Evolutionary conservation across 2,329 filamentous ascomycete genomes (phyloP).

Genomic region (Coniochaeta sp.): DNA sequence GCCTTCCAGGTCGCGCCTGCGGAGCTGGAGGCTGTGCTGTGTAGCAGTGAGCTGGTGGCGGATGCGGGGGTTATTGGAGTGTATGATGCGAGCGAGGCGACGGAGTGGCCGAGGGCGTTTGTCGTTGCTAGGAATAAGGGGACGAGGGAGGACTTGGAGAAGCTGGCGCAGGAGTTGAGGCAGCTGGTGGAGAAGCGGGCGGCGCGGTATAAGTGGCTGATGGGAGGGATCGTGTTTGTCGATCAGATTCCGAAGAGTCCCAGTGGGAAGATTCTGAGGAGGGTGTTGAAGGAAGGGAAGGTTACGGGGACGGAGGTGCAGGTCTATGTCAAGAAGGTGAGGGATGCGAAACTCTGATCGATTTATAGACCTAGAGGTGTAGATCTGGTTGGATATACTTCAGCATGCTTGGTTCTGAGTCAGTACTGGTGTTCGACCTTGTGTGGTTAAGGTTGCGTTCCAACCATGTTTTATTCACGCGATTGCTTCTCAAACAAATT

Average conservation of each 20-base stretch:
- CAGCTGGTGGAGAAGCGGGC: conserved; percentile 51
- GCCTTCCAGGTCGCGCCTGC: conserved; percentile 35
- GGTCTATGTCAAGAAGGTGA: conserved; percentile 43
- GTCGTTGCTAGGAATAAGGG: conserved; percentile 31
- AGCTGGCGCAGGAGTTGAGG: conserved; percentile 46
- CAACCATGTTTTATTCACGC: not conserved
- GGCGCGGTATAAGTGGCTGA: conserved; percentile 57
- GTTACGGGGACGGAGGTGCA: conserved; percentile 27
- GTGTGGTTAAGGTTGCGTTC: not conserved
- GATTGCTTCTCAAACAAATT: not conserved
- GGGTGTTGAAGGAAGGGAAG: conserved; percentile 27
- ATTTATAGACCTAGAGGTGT: not conserved
- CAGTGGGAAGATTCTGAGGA: conserved; percentile 35
- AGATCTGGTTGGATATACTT: not conserved
- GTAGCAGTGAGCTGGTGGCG: conserved; percentile 22
- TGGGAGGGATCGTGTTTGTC: conserved; percentile 60
- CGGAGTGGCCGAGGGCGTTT: conserved; percentile 50
- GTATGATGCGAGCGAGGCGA: conserved; percentile 43
- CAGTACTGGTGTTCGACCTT: not conserved
- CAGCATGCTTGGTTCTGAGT: not conserved
- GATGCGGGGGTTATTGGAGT: conserved; percentile 52
- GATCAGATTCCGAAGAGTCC: conserved; percentile 64
- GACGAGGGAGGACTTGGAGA: conserved; percentile 28
- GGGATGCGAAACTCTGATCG: conserved; percentile 43
- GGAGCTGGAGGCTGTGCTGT: conserved; percentile 29